Base-by-base conservation (phyloP, 75 land plant genomes). In the Cryptomeria japonica region DNA sequence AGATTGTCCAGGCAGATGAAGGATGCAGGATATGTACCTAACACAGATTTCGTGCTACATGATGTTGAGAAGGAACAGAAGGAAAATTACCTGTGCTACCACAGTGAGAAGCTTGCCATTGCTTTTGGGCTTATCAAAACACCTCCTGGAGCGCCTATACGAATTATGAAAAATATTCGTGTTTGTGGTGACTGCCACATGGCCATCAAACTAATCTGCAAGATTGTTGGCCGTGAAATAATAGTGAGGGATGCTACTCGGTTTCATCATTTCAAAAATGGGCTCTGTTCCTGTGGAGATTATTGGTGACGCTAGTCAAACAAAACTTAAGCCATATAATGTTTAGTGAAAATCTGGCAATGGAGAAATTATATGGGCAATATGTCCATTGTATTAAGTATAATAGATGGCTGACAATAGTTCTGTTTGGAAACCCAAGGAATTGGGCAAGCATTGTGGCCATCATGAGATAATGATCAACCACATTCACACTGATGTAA, bases 91-190 rank as follows among this genome's bases (percentile, higher is more conserved):
- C 82, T 88, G 14, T 41, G 46, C 12, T 58, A 44, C 64, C 90
- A 83, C 51, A 78, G 90, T 38, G 90, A 89, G 58, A 89, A 76
- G 90, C 64, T 89, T 55, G 90, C 90, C 78, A 89, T 89, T 83
- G 90, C 90, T 42, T 89, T 75, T 80, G 90, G 90, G 32, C 90
- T 89, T 41, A 61, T 89, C 11, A 89, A 36, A 70, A 89, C 89
- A 88, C 83, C 90, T 37, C 89, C 85, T 38, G 90, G 90, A 31
- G 58, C 44, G 3, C 85, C 85, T 31, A 42, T 89, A 80, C 86
- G 75, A 32, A 73, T 83, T 18, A 70, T 89, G 38, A 89, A 89
- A 47, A 83, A 89, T 25, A 22, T 83, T 79, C 85, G 90, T 9
- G 70, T 88, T 5, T 77, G 90, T 61, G 90, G 84, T 56, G 70